A percentile compares a stretch with the other conserved stretches of the same genome.
Conservation (phyloP, 768 basidiomycete genomes). For the Hysterangium stoloniferum region DNA sequence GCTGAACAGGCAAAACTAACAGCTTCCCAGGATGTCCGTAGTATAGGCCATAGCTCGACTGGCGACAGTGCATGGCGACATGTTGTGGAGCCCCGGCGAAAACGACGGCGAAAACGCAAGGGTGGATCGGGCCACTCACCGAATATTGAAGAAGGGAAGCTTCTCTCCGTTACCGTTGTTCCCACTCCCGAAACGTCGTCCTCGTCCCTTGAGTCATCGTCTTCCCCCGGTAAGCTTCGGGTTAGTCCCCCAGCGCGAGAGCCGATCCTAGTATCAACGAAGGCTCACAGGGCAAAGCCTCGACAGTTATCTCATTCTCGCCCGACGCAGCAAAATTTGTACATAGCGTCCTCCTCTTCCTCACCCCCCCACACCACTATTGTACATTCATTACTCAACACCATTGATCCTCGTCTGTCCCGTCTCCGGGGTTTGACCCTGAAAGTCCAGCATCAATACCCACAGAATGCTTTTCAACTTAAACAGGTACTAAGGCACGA, state of each 20-base stretch:
- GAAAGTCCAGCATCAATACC: conserved; percentile 49
- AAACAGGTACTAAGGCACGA: conserved; percentile 7
- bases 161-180: neutral
- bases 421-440: conserved; percentile 48
- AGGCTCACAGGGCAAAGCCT: neutral
- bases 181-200: conserved; percentile 8
- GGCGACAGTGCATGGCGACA: conserved; percentile 33
- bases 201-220: conserved; percentile 1
- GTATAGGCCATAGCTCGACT: conserved; percentile 22
- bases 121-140: neutral
- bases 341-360: conserved; percentile 29
- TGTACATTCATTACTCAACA: conserved; percentile 29
- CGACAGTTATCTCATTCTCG: conserved; percentile 19
- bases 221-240: neutral
- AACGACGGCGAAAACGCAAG: conserved; percentile 24
- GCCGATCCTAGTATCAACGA: neutral
- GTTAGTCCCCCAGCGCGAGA: neutral
- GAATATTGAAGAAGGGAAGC: neutral
- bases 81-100: conserved; percentile 33
- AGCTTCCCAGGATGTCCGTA: conserved; percentile 26
- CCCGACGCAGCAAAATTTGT: conserved; percentile 9
- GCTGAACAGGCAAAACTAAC: conserved; percentile 56
- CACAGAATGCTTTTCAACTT: conserved; percentile 32
- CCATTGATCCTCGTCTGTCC: conserved; percentile 39
- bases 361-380: conserved; percentile 25